These are phyloP conservation scores for Schoenoplectus tabernaemontani DNA, from an alignment of 202 grass and related monocot species.

Conservation along the genomic window DNA sequence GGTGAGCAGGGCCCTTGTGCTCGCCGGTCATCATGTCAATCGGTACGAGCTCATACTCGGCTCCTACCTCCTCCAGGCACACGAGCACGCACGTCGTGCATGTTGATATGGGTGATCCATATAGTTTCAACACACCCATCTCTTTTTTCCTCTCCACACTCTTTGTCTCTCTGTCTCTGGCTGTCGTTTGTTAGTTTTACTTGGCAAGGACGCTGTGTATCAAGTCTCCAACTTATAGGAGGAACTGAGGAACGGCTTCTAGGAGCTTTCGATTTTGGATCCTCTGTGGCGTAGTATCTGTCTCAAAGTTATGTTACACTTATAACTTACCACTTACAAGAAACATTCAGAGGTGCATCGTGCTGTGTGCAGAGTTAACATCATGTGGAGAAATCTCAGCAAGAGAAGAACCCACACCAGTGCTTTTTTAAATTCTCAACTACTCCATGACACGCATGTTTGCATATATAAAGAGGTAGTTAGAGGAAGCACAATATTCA, in stretches of 20 bases:
- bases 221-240: background rate
- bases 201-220: background rate
- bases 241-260: no score
- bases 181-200: background rate
- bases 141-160: background rate
- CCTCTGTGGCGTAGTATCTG: background rate
- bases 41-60: constrained; percentile 29
- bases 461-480: no score
- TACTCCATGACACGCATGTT: no score
- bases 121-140: constrained; percentile 20
- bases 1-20: constrained; percentile 30
- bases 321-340: no score
- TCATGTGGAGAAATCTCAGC: no score
- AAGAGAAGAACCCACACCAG: no score
- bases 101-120: background rate
- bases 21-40: constrained; percentile 19
- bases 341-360: no score
- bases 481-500: no score
- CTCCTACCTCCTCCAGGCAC: constrained; percentile 36
- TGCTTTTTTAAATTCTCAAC: no score
- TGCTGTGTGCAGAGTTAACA: no score
- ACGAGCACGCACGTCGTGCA: constrained; percentile 14
- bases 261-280: background rate
- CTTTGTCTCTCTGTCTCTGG: background rate
- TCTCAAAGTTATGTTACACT: no score